These are phyloP conservation scores for Juglanconis sp. DNA, from an alignment of 2,329 filamentous ascomycete species.

Conservation along the genomic window DNA sequence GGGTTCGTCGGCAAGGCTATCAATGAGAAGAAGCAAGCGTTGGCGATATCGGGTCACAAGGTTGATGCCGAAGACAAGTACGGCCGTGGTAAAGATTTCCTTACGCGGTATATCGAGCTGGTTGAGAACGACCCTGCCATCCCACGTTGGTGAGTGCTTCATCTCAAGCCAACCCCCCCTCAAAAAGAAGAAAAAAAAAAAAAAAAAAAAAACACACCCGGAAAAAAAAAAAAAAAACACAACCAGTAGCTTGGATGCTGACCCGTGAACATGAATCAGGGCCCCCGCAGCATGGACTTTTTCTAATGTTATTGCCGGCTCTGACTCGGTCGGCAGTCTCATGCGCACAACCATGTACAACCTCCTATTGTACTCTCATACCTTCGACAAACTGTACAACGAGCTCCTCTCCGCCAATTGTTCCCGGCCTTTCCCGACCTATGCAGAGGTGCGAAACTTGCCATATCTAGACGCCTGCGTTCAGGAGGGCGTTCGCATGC, in stretches of 20 bases:
- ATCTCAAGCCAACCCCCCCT: too few relatives aligned
- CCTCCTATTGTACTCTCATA: slow-evolving; percentile 25
- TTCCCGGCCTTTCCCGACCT: slow-evolving; percentile 26
- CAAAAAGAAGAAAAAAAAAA: too few relatives aligned
- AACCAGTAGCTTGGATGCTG: not conserved
- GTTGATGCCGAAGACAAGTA: too few relatives aligned
- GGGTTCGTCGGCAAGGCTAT: too few relatives aligned
- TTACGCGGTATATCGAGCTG: too few relatives aligned
- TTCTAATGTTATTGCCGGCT: slow-evolving; percentile 27
- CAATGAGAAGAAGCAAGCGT: too few relatives aligned
- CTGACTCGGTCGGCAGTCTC: slow-evolving; percentile 27
- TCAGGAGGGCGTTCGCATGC: slow-evolving; percentile 27
- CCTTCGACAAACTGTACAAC: slow-evolving; percentile 22
- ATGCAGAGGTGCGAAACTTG: slow-evolving; percentile 25
- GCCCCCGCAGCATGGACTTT: slow-evolving; percentile 28
- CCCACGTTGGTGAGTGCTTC: too few relatives aligned
- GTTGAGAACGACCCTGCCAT: too few relatives aligned
- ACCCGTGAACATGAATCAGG: slow-evolving; percentile 16
- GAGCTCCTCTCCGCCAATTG: slow-evolving; percentile 28
- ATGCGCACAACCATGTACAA: slow-evolving; percentile 27
- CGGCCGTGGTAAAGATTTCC: too few relatives aligned
- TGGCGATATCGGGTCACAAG: too few relatives aligned
- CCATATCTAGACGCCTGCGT: slow-evolving; percentile 27
- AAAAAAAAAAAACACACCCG: too few relatives aligned
- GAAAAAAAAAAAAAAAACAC: not conserved